Conservation (phyloP, 345 rosid genomes). For the Eucalyptus cladocalyx region DNA sequence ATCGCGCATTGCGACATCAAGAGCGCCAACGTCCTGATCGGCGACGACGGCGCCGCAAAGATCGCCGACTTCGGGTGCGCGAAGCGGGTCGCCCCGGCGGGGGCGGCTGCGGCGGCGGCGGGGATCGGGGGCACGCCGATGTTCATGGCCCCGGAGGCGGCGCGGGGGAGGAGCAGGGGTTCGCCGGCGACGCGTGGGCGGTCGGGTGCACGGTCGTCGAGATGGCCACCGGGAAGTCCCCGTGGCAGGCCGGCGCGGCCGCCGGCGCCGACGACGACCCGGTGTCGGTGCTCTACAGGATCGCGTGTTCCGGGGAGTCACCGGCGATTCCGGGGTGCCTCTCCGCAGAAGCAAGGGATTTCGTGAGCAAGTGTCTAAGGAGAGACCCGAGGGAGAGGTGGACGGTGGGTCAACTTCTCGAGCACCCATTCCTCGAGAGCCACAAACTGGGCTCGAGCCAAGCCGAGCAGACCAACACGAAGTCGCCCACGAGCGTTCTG, state of each 20-base stretch:
- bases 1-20: slow-evolving; percentile 77
- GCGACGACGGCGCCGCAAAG: slow-evolving; percentile 34
- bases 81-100: slow-evolving; percentile 1
- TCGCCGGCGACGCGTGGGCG: slow-evolving; percentile 53
- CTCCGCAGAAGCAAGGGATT: slow-evolving; percentile 19
- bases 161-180: slow-evolving; percentile 68
- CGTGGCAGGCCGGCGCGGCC: slow-evolving; percentile 1
- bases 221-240: slow-evolving; percentile 53
- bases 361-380: slow-evolving; percentile 26
- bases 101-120: neutral
- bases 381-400: slow-evolving; percentile 28
- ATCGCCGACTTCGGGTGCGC: slow-evolving; percentile 79
- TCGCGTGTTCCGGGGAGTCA: slow-evolving; percentile 14
- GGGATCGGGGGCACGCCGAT: slow-evolving; percentile 48
- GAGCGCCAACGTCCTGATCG: slow-evolving; percentile 45
- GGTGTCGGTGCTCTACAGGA: slow-evolving; percentile 10
- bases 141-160: slow-evolving; percentile 85
- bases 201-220: slow-evolving; percentile 74
- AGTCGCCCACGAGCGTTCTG: slow-evolving; percentile 71
- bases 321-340: slow-evolving; percentile 19
- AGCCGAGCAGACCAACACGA: slow-evolving; percentile 9
- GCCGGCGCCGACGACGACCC: neutral
- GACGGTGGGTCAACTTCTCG: slow-evolving; percentile 19
- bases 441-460: neutral
- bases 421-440: slow-evolving; percentile 19